A percentile compares a stretch with the other conserved stretches of the same genome.
Conservation (phyloP, 805 yeast species). For the Kurtzmaniella cleridarum region DNA sequence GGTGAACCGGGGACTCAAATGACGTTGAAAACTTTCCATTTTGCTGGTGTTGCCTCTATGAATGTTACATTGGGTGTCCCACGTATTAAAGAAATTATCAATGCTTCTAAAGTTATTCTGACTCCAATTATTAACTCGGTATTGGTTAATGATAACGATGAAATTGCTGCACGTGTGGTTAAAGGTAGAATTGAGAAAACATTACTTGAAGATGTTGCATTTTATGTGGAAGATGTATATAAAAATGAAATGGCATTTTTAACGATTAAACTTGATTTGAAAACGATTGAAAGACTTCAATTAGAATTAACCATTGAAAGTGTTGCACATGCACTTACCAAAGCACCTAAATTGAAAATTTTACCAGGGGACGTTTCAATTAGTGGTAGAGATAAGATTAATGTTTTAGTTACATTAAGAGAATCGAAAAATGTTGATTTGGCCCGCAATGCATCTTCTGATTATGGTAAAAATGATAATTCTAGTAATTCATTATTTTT, state of each 20-base stretch:
- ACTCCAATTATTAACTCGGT: slow-evolving; percentile 96
- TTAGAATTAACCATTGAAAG: slow-evolving; percentile 83
- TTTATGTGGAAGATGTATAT: slow-evolving; percentile 90
- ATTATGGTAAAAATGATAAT: slow-evolving; percentile 30
- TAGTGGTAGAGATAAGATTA: slow-evolving; percentile 59
- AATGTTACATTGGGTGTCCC: slow-evolving; percentile 98
- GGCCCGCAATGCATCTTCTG: slow-evolving; percentile 31
- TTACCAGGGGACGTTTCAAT: slow-evolving; percentile 65
- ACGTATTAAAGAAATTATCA: slow-evolving; percentile 97
- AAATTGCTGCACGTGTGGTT: slow-evolving; percentile 96
- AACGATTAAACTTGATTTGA: slow-evolving; percentile 74
- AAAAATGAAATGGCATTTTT: slow-evolving; percentile 71
- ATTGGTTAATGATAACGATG: slow-evolving; percentile 87
- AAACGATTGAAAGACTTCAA: slow-evolving; percentile 83
- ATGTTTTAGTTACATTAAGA: slow-evolving; percentile 48
- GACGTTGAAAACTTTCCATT: slow-evolving; percentile 91
- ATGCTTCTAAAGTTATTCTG: slow-evolving; percentile 90
- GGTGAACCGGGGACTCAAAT: slow-evolving; percentile 99
- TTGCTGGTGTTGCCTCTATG: slow-evolving; percentile 99
- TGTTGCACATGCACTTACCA: slow-evolving; percentile 73
- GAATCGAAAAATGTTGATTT: slow-evolving; percentile 34
- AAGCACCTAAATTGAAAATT: slow-evolving; percentile 88
- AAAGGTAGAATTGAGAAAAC: slow-evolving; percentile 97
- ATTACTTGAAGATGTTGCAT: slow-evolving; percentile 76
- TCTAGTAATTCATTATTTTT: slow-evolving; percentile 58